Evolutionary conservation across 345 rosid species (phyloP).

Genomic region (Noccaea caerulescens): DNA sequence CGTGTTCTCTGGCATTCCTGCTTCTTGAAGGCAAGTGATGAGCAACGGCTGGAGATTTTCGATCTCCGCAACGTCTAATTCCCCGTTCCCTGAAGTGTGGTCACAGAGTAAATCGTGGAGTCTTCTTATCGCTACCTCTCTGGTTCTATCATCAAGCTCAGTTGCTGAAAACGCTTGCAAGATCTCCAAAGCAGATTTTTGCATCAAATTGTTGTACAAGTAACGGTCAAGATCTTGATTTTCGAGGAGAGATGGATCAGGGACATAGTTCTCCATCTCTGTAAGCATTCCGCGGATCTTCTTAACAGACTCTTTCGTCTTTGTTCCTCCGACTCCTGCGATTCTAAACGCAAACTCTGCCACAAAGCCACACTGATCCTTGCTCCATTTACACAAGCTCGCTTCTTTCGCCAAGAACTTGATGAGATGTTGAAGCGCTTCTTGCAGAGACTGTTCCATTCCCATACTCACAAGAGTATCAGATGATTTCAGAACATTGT

Average conservation of each 20-base stretch:
- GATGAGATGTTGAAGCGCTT: not conserved
- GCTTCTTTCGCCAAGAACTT: constrained; percentile 1
- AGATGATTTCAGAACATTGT: not conserved
- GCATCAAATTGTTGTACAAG: not conserved
- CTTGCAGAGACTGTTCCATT: not conserved
- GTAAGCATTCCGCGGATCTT: constrained; percentile 14
- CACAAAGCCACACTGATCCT: constrained; percentile 10
- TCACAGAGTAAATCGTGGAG: constrained; percentile 10
- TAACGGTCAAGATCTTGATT: not conserved
- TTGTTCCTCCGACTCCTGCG: constrained; percentile 5
- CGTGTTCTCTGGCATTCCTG: constrained; percentile 3
- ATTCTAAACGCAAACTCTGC: not conserved
- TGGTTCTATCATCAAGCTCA: not conserved
- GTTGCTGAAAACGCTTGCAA: not conserved
- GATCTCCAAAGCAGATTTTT: not conserved
- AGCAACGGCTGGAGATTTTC: constrained; percentile 7
- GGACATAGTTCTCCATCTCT: not conserved
- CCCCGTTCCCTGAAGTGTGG: not conserved
- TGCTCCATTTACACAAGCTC: not conserved
- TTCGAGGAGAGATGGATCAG: not conserved
- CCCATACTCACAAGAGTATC: not conserved
- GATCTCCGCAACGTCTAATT: constrained; percentile 1
- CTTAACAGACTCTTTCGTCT: not conserved
- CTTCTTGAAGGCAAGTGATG: constrained; percentile 8
- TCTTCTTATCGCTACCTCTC: constrained; percentile 7